phyloP scores from a whole-genome alignment of 106 monocot species.

The Allium fistulosum region DNA sequence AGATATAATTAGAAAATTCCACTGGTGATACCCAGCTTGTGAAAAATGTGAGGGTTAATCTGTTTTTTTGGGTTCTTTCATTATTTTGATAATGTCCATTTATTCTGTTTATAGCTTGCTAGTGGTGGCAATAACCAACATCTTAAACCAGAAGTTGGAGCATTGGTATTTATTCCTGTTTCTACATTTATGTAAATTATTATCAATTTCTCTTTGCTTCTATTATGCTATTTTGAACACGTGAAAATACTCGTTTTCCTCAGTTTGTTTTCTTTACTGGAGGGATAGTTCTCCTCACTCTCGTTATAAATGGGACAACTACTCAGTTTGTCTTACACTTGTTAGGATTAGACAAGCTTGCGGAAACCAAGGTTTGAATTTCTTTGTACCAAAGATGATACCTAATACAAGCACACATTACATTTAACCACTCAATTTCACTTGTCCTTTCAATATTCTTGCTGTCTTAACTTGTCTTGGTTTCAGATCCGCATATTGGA shows the following conservation, averaged over 20 bases:
- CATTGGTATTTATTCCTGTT: constrained; percentile 46
- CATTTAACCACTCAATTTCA: neutral
- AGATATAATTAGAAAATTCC: too few relatives aligned
- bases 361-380: constrained; percentile 66
- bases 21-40: too few relatives aligned
- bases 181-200: neutral
- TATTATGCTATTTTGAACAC: neutral
- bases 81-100: too few relatives aligned
- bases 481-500: constrained; percentile 55
- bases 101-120: constrained; percentile 40
- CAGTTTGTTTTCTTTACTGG: constrained; percentile 99
- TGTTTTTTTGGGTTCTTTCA: too few relatives aligned
- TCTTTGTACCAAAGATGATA: neutral
- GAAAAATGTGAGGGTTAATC: too few relatives aligned
- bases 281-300: constrained; percentile 86
- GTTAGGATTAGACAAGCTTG: constrained; percentile 72
- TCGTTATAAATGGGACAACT: constrained; percentile 89
- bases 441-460: neutral
- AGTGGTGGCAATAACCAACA: constrained; percentile 43
- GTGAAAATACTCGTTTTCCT: neutral
- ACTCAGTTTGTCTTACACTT: constrained; percentile 77
- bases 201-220: neutral
- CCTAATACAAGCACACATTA: neutral
- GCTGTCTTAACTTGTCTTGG: neutral
- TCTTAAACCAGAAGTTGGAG: constrained; percentile 75